Conservation (phyloP, 176 grass and related monocot species). For the Musa beccarii region DNA sequence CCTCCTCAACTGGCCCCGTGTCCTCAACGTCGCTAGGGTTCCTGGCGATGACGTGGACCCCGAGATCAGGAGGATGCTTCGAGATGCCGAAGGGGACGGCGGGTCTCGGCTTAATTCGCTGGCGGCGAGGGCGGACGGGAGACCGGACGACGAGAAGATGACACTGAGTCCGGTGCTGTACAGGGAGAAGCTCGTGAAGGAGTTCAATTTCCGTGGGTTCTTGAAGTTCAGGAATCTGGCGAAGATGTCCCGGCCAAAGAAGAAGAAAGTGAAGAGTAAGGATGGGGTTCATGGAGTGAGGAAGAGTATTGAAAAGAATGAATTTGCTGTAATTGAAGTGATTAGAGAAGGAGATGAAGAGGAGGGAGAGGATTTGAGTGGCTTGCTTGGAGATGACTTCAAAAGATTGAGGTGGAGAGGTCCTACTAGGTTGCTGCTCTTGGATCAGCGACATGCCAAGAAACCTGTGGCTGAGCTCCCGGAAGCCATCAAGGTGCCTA, state of each 20-base stretch:
- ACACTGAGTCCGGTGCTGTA: constrained; percentile 36
- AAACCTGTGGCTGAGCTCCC: constrained; percentile 44
- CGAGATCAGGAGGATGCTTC: constrained; percentile 24
- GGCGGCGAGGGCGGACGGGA: neutral
- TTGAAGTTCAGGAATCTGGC: constrained; percentile 61
- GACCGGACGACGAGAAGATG: neutral
- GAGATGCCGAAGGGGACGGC: constrained; percentile 10
- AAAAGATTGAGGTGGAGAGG: constrained; percentile 38
- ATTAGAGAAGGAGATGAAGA: constrained; percentile 23
- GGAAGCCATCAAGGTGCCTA: constrained; percentile 59
- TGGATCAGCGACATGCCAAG: constrained; percentile 60
- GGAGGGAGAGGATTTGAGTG: constrained; percentile 46
- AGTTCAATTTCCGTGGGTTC: constrained; percentile 76
- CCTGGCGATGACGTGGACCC: constrained; percentile 50
- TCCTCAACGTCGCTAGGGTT: constrained; percentile 58
- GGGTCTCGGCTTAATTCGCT: constrained; percentile 3
- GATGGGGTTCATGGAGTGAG: neutral
- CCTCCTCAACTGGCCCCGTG: constrained; percentile 89
- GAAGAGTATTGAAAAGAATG: constrained; percentile 15
- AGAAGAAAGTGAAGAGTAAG: constrained; percentile 28
- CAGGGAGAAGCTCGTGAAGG: constrained; percentile 60
- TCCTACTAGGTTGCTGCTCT: constrained; percentile 52
- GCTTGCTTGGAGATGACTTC: constrained; percentile 49
- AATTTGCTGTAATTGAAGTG: constrained; percentile 39
- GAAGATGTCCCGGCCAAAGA: constrained; percentile 69